Conservation (phyloP, 2,329 filamentous ascomycete species). For the Colletotrichum aenigma region DNA sequence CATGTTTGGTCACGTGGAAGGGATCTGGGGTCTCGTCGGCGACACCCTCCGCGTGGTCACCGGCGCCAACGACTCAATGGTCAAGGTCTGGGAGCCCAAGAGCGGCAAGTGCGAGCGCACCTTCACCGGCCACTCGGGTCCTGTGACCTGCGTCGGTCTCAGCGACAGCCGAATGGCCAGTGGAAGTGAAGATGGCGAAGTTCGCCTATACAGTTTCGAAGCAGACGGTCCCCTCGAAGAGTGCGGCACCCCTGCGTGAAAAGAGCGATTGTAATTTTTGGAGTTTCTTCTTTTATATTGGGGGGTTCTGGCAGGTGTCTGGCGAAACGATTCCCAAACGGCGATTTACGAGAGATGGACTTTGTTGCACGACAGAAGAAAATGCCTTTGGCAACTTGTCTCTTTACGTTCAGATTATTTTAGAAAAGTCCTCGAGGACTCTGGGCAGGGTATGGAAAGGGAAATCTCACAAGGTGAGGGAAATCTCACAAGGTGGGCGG, state of each 20-base stretch:
- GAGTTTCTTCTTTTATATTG: background rate
- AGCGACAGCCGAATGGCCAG: slow-evolving; percentile 90
- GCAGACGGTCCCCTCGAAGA: slow-evolving; percentile 51
- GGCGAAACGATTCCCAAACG: slow-evolving; percentile 13
- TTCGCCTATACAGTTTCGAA: slow-evolving; percentile 82
- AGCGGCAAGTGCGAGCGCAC: slow-evolving; percentile 92
- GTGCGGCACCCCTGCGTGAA: slow-evolving; percentile 54
- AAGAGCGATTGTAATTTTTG: background rate
- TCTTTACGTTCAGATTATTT: slow-evolving; percentile 7
- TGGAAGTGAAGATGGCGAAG: slow-evolving; percentile 91
- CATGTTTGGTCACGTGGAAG: slow-evolving; percentile 96
- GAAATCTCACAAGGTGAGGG: background rate
- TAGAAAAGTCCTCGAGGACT: slow-evolving; percentile 14
- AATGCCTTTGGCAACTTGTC: background rate
- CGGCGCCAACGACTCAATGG: slow-evolving; percentile 90
- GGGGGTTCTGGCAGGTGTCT: background rate
- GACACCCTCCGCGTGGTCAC: slow-evolving; percentile 88
- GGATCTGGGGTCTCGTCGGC: slow-evolving; percentile 90
- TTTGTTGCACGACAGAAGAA: background rate
- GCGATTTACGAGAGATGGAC: slow-evolving; percentile 7
- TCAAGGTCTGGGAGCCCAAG: slow-evolving; percentile 91
- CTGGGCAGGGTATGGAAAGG: background rate
- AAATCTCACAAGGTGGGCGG: background rate
- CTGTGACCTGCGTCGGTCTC: slow-evolving; percentile 90
- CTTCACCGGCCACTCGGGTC: slow-evolving; percentile 87